phyloP scores from a whole-genome alignment of 352 stramenopile species.

The Nannochloropsis limnetica region DNA sequence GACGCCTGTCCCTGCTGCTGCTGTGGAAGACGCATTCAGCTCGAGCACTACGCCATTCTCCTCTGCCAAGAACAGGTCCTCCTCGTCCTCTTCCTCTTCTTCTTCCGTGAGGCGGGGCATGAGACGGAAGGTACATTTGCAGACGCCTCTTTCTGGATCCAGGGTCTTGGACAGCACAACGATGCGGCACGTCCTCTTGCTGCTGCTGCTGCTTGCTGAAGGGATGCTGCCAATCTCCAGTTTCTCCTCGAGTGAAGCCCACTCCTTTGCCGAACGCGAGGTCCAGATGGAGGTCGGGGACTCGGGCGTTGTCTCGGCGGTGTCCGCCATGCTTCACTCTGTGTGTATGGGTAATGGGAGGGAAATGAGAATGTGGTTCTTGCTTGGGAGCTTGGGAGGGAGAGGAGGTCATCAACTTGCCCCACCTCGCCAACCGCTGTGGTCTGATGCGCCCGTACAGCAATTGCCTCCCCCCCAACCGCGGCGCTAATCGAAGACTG shows the following conservation, averaged over 20 bases:
- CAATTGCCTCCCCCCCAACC: no score
- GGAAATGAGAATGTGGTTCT: neutral
- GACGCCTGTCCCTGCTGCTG: neutral
- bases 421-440: no score
- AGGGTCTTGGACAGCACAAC: neutral
- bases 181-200: neutral
- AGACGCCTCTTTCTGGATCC: neutral
- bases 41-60: neutral
- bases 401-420: neutral
- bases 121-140: neutral
- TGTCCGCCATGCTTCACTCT: neutral
- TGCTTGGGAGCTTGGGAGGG: no score
- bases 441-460: no score
- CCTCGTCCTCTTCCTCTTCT: neutral
- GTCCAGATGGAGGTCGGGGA: conserved; percentile 11
- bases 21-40: neutral
- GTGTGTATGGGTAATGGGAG: neutral
- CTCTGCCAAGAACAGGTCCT: neutral
- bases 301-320: neutral
- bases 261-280: neutral
- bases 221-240: neutral
- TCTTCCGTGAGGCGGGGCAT: neutral
- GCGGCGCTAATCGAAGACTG: no score
- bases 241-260: conserved; percentile 2
- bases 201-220: neutral